Conservation (phyloP, 768 basidiomycete genomes). For the Cystobasidiopsis lactophilus region DNA sequence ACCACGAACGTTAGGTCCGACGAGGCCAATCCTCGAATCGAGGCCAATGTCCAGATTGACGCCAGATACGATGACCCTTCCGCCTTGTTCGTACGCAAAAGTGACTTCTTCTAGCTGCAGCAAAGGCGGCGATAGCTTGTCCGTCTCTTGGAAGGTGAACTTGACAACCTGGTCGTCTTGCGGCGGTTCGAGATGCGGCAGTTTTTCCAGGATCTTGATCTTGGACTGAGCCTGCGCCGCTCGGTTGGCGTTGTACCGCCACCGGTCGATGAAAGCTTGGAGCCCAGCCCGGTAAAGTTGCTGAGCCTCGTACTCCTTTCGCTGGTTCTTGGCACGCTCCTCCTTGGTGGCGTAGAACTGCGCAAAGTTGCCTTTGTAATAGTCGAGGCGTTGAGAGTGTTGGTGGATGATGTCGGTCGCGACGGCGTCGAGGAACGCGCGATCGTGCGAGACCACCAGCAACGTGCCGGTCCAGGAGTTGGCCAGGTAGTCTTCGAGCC, state of each 20-base stretch:
- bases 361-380: constrained; percentile 52
- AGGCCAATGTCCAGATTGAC: constrained; percentile 78
- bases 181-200: constrained; percentile 81
- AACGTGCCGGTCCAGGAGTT: constrained; percentile 20
- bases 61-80: constrained; percentile 39
- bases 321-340: constrained; percentile 68
- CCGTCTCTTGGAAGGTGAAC: constrained; percentile 92
- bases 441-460: constrained; percentile 63
- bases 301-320: constrained; percentile 77
- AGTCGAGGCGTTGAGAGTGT: background rate
- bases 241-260: constrained; percentile 37
- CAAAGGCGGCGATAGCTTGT: constrained; percentile 89
- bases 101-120: constrained; percentile 75
- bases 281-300: constrained; percentile 85
- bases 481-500: constrained; percentile 19
- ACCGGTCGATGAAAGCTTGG: constrained; percentile 93
- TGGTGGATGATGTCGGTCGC: constrained; percentile 96
- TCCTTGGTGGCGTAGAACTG: constrained; percentile 98
- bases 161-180: constrained; percentile 77
- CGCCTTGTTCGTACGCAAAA: constrained; percentile 61
- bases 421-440: constrained; percentile 86
- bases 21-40: constrained; percentile 86
- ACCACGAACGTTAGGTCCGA: constrained; percentile 33
- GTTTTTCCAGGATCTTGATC: constrained; percentile 57
- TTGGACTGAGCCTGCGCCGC: constrained; percentile 69